These are phyloP conservation scores for Cryptococcus sp. DNA, from an alignment of 1,284 basidiomycete species.

Conservation along the genomic window DNA sequence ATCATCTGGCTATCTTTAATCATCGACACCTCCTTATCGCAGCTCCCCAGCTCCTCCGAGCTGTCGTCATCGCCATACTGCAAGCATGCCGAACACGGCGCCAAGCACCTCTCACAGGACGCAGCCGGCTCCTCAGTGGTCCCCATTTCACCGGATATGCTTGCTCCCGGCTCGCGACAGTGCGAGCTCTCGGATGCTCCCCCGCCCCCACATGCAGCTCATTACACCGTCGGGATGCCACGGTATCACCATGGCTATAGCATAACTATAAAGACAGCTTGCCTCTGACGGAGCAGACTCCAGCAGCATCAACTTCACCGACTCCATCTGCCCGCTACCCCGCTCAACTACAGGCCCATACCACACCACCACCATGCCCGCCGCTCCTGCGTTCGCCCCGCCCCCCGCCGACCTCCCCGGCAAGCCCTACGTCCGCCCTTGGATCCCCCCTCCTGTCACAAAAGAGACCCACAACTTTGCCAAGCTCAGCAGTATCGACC, in stretches of 20 bases:
- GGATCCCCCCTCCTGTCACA: constrained; percentile 31
- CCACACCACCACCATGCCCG: constrained; percentile 15
- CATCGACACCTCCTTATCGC: no score
- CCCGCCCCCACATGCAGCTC: no score
- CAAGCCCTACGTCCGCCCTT: constrained; percentile 29
- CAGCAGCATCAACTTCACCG: background rate
- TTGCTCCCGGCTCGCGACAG: no score
- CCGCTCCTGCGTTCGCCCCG: constrained; percentile 26
- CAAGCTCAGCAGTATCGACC: constrained; percentile 28
- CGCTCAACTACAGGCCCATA: background rate
- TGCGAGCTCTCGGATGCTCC: no score
- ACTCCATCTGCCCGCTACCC: background rate
- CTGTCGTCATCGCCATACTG: no score
- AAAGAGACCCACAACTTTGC: constrained; percentile 33
- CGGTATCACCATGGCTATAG: background rate
- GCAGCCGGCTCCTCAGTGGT: no score
- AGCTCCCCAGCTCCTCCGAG: no score
- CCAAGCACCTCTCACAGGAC: no score
- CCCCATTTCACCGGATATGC: no score
- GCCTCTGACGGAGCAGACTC: background rate
- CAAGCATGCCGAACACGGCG: no score
- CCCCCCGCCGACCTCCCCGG: constrained; percentile 26
- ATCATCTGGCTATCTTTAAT: no score
- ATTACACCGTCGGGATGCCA: no score
- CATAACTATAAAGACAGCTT: background rate